Percentiles rank a stretch among this genome's conserved stretches.
Conservation (phyloP, 2,329 filamentous ascomycete genomes). For the Clarireedia hainanense region DNA sequence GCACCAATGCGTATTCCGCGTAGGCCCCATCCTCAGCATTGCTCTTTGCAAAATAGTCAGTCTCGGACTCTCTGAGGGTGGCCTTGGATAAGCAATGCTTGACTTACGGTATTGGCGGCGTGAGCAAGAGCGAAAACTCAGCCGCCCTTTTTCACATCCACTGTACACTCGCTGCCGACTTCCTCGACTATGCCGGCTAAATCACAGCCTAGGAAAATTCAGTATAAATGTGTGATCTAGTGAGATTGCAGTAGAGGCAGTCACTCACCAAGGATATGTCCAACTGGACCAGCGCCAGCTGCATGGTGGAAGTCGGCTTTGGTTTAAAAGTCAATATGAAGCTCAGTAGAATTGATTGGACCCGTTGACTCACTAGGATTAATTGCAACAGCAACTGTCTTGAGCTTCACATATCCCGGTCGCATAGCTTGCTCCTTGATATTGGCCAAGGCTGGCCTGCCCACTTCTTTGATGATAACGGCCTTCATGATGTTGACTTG, state of each 20-base stretch:
- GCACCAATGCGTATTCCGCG: conserved; percentile 22
- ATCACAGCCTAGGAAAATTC: not conserved
- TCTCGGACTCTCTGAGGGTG: not conserved
- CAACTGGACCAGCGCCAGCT: not conserved
- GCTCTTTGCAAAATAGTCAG: not conserved
- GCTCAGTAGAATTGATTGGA: not conserved
- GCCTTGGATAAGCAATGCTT: not conserved
- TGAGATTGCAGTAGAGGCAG: not conserved
- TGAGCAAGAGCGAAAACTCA: not conserved
- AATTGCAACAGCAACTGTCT: not conserved
- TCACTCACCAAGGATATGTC: not conserved
- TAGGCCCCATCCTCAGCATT: conserved; percentile 17
- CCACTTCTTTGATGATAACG: not conserved
- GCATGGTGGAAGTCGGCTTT: not conserved
- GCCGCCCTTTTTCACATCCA: not conserved
- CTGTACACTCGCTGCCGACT: conserved; percentile 3
- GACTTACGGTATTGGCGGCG: not conserved
- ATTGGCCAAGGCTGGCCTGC: conserved; percentile 27
- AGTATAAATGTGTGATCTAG: not conserved
- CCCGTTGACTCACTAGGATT: not conserved
- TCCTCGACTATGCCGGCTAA: conserved; percentile 11
- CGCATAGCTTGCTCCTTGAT: conserved; percentile 6
- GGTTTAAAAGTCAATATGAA: not conserved
- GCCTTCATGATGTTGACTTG: not conserved
- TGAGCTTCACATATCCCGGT: not conserved